Conservation (phyloP, 371 early-diverging fungal species). For the Mucor mucedo region DNA sequence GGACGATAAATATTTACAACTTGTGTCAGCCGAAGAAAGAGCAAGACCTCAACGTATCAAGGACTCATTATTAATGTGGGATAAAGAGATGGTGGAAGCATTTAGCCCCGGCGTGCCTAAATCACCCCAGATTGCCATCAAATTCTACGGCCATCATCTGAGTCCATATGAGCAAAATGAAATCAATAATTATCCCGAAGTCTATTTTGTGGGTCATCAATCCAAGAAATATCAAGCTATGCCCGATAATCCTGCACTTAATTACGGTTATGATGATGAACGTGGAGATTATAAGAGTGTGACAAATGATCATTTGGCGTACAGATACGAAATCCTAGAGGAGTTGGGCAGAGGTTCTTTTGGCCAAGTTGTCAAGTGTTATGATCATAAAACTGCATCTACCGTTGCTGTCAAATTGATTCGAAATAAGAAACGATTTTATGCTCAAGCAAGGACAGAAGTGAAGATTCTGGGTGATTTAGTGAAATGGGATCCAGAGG, state of each 20-base stretch:
- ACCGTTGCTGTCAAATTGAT: constrained; percentile 96
- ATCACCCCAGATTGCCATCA: constrained; percentile 37
- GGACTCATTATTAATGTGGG: constrained; percentile 35
- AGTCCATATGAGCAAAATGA: constrained; percentile 82
- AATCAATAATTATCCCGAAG: constrained; percentile 72
- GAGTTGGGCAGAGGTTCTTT: constrained; percentile 97
- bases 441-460: constrained; percentile 94
- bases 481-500: constrained; percentile 80
- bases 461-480: constrained; percentile 86
- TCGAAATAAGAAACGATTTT: constrained; percentile 94
- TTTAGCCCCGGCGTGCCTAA: constrained; percentile 35
- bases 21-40: constrained; percentile 13
- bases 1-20: constrained; percentile 9
- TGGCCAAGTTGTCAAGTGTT: constrained; percentile 95
- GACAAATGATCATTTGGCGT: constrained; percentile 87
- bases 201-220: constrained; percentile 84
- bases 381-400: constrained; percentile 87
- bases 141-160: constrained; percentile 52
- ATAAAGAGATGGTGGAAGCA: constrained; percentile 34
- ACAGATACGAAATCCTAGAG: constrained; percentile 90
- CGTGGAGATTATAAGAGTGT: constrained; percentile 91
- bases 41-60: constrained; percentile 28
- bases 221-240: constrained; percentile 56
- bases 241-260: constrained; percentile 51
- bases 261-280: constrained; percentile 90